A percentile compares a stretch with the other conserved stretches of the same genome.
These are phyloP conservation scores for Trichoderma semiorbis DNA, from an alignment of 2,329 filamentous ascomycete species.

Conservation along the genomic window DNA sequence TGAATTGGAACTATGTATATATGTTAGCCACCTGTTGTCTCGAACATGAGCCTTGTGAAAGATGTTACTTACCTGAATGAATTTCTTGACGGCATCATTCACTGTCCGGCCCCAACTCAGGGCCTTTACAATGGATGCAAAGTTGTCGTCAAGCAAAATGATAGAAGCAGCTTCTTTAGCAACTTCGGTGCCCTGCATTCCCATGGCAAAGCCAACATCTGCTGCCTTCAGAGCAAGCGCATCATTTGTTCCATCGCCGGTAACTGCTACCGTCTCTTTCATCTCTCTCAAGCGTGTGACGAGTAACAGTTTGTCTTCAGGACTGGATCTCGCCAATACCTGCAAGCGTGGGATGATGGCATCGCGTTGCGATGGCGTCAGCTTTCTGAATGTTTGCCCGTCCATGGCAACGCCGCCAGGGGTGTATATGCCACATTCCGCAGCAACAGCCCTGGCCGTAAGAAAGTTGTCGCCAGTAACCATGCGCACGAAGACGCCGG, in stretches of 20 bases:
- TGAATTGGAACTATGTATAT: conserved; percentile 53
- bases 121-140: conserved; percentile 60
- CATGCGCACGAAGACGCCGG: conserved; percentile 65
- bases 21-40: neutral
- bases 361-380: conserved; percentile 45
- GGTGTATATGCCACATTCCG: conserved; percentile 40
- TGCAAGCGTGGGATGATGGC: conserved; percentile 59
- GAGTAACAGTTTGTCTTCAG: conserved; percentile 65
- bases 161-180: conserved; percentile 65
- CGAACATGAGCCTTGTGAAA: neutral
- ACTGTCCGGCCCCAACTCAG: conserved; percentile 61
- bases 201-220: conserved; percentile 67
- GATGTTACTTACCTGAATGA: conserved; percentile 47
- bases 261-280: conserved; percentile 64
- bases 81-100: conserved; percentile 63
- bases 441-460: conserved; percentile 43
- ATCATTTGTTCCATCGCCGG: conserved; percentile 65
- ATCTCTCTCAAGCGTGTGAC: conserved; percentile 62
- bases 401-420: conserved; percentile 66
- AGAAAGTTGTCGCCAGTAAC: conserved; percentile 50
- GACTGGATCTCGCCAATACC: conserved; percentile 65
- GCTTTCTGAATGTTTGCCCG: conserved; percentile 53
- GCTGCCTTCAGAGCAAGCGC: conserved; percentile 63
- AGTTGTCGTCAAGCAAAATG: conserved; percentile 64
- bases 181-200: conserved; percentile 63